Percentiles rank a stretch among this genome's conserved stretches.
Evolutionary conservation across 2,329 filamentous ascomycete genomes (phyloP).

Genomic region (Aureobasidium sp.): DNA sequence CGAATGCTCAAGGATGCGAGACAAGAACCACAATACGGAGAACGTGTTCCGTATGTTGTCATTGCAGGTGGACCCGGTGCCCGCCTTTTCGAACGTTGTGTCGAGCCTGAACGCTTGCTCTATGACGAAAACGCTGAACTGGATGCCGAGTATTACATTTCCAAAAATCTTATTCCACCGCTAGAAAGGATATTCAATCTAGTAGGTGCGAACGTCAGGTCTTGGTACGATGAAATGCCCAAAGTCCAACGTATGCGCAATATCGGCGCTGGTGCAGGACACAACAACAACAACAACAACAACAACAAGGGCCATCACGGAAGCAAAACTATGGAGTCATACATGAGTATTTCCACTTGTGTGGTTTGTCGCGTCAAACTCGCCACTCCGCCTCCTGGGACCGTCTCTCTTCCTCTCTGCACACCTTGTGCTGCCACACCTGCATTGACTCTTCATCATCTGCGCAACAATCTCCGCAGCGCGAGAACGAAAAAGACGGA

Average conservation of each 20-base stretch:
- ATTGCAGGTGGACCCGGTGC: constrained; percentile 89
- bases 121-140: constrained; percentile 80
- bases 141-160: constrained; percentile 97
- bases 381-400: constrained; percentile 34
- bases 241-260: constrained; percentile 82
- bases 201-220: constrained; percentile 88
- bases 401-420: constrained; percentile 59
- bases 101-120: constrained; percentile 86
- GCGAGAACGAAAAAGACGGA: constrained; percentile 71
- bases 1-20: constrained; percentile 89
- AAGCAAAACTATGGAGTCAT: constrained; percentile 86
- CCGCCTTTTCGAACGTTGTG: constrained; percentile 87
- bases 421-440: constrained; percentile 58
- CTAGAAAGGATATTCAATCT: constrained; percentile 97
- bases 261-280: constrained; percentile 45
- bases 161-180: constrained; percentile 94
- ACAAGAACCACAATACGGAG: constrained; percentile 92
- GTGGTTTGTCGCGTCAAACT: constrained; percentile 76
- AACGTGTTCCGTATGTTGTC: constrained; percentile 95
- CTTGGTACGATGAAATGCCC: constrained; percentile 98
- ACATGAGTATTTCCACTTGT: constrained; percentile 85
- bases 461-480: constrained; percentile 69
- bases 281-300: too few species aligned
- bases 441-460: constrained; percentile 67
- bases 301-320: constrained; percentile 27